Evolutionary conservation across 768 basidiomycete species (phyloP).

Genomic region (Tricholoma flavovirens): DNA sequence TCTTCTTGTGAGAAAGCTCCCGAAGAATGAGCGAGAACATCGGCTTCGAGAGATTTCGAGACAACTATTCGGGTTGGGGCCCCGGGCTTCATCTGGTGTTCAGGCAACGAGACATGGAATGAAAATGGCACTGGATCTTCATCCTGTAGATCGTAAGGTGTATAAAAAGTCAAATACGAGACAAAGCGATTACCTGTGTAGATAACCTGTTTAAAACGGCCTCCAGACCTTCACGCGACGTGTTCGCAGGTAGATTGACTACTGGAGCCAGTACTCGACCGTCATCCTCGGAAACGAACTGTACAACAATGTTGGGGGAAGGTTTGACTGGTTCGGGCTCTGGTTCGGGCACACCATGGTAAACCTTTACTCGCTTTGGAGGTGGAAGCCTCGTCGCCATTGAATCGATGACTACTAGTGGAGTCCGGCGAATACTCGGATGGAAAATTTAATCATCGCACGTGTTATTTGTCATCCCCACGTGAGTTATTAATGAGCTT

Average conservation of each 20-base stretch:
- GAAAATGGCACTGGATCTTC: constrained; percentile 91
- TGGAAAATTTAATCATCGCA: not conserved
- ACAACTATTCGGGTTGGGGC: constrained; percentile 77
- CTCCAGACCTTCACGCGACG: constrained; percentile 79
- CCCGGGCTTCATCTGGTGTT: constrained; percentile 41
- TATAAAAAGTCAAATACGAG: constrained; percentile 5
- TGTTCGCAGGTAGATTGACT: constrained; percentile 84
- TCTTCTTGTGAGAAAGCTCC: constrained; percentile 79
- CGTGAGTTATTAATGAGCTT: too few relatives aligned
- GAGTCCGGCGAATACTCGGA: too few relatives aligned
- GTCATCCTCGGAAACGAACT: constrained; percentile 89
- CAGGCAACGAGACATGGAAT: constrained; percentile 78
- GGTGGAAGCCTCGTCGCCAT: constrained; percentile 89
- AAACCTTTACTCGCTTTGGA: constrained; percentile 81
- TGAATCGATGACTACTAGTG: too few relatives aligned
- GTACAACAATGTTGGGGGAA: constrained; percentile 74
- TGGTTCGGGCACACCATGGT: constrained; percentile 68
- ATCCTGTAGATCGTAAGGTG: constrained; percentile 34
- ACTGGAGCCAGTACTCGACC: constrained; percentile 77
- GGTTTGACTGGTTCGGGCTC: constrained; percentile 38
- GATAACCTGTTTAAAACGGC: constrained; percentile 84
- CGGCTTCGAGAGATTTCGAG: constrained; percentile 75
- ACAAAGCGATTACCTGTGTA: constrained; percentile 49
- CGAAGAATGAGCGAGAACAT: constrained; percentile 71
- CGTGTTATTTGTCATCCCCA: constrained; percentile 5